Evolutionary conservation across 176 grass and related monocot genomes (phyloP).

Genomic region (Cenchrus purpureus): DNA sequence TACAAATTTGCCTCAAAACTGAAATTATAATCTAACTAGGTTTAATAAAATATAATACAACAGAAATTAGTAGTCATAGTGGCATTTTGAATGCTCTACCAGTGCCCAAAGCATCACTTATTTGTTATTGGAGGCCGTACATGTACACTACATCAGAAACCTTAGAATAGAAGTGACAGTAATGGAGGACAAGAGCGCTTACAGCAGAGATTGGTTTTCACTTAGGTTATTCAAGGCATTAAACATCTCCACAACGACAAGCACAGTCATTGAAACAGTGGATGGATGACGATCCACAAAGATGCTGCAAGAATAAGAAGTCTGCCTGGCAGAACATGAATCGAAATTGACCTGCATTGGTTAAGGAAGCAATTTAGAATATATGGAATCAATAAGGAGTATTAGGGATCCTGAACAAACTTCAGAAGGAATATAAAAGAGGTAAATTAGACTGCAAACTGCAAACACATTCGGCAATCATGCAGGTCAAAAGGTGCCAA

Average conservation of each 20-base stretch:
- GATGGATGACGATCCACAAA: slow-evolving; percentile 97
- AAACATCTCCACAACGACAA: slow-evolving; percentile 99
- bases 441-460: neutral
- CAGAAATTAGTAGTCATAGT: neutral
- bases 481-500: neutral
- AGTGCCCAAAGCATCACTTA: neutral
- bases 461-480: neutral
- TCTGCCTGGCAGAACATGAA: slow-evolving; percentile 89
- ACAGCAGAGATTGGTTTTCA: slow-evolving; percentile 99
- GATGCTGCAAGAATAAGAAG: slow-evolving; percentile 89
- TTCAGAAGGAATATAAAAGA: slow-evolving; percentile 9
- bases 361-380: slow-evolving; percentile 7
- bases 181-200: slow-evolving; percentile 45
- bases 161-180: neutral
- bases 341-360: slow-evolving; percentile 90
- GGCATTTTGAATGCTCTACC: neutral
- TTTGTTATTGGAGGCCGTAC: neutral
- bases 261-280: slow-evolving; percentile 97
- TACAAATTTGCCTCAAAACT: neutral
- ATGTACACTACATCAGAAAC: neutral
- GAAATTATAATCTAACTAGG: neutral
- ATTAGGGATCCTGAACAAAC: slow-evolving; percentile 15
- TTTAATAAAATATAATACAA: neutral
- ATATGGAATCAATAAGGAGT: neutral
- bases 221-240: slow-evolving; percentile 99